Evolutionary conservation across 345 rosid species (phyloP).

Genomic region (Linum lewisii): DNA sequence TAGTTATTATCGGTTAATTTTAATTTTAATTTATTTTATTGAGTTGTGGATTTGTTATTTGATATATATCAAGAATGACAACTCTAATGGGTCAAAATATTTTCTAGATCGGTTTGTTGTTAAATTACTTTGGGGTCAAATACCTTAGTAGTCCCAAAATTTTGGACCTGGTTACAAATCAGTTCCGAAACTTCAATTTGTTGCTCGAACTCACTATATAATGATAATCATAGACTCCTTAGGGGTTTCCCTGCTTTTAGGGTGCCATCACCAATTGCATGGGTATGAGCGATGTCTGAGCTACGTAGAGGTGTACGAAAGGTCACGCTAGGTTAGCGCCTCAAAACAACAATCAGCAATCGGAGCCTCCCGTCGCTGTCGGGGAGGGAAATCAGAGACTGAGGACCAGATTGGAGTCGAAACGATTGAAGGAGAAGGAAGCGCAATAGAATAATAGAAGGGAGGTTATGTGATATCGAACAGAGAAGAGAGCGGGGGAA

Average conservation of each 20-base stretch:
- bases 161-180: too few relatives aligned
- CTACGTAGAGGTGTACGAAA: conserved; percentile 17
- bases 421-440: conserved; percentile 28
- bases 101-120: too few relatives aligned
- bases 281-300: conserved; percentile 26
- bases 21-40: too few relatives aligned
- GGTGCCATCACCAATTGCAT: conserved; percentile 9
- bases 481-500: neutral
- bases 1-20: too few relatives aligned
- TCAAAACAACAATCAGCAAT: conserved; percentile 13
- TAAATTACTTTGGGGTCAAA: too few relatives aligned
- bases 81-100: too few relatives aligned
- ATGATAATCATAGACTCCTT: conserved; percentile 6
- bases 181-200: too few relatives aligned
- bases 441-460: conserved; percentile 18
- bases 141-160: too few relatives aligned
- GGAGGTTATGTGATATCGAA: neutral
- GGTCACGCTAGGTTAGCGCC: conserved; percentile 59
- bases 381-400: conserved; percentile 23
- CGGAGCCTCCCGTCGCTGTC: conserved; percentile 14
- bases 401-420: conserved; percentile 48
- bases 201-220: conserved; percentile 12
- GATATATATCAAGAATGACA: too few relatives aligned
- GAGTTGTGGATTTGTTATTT: too few relatives aligned
- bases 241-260: conserved; percentile 2